Evolutionary conservation across 129 eudicot species (phyloP).

Genomic region (Dittrichia graveolens): DNA sequence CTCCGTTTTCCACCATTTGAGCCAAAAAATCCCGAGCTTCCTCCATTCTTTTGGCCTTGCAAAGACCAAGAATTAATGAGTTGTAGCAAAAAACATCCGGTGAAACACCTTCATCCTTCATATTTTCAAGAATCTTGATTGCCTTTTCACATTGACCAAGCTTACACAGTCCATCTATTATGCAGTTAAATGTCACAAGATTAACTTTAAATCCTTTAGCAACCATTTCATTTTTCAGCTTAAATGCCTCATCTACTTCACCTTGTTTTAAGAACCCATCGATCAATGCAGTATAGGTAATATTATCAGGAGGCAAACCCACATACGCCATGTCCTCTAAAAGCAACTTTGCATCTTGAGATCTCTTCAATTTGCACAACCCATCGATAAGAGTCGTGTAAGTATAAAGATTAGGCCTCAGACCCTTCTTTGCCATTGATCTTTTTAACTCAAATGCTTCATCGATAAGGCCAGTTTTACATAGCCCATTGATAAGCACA

Average conservation of each 20-base stretch:
- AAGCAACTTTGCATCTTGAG: conserved; percentile 58
- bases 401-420: conserved; percentile 63
- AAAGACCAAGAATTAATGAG: conserved; percentile 36
- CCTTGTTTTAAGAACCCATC: conserved; percentile 82
- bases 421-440: conserved; percentile 51
- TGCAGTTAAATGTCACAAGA: conserved; percentile 34
- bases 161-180: conserved; percentile 36
- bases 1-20: conserved; percentile 40
- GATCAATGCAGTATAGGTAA: conserved; percentile 57
- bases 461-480: conserved; percentile 50
- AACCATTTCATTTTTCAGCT: conserved; percentile 39
- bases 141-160: conserved; percentile 32
- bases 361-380: conserved; percentile 57
- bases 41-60: conserved; percentile 41
- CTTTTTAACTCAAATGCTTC: conserved; percentile 68
- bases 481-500: conserved; percentile 65
- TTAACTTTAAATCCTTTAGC: conserved; percentile 23
- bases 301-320: conserved; percentile 50
- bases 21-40: conserved; percentile 35
- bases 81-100: conserved; percentile 36
- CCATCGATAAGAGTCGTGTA: conserved; percentile 62
- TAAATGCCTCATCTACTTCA: conserved; percentile 56
- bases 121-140: conserved; percentile 21
- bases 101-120: conserved; percentile 34
- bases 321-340: conserved; percentile 53